Evolutionary conservation across 768 basidiomycete genomes (phyloP).

Genomic region (Porpolomopsis calyptriformis): DNA sequence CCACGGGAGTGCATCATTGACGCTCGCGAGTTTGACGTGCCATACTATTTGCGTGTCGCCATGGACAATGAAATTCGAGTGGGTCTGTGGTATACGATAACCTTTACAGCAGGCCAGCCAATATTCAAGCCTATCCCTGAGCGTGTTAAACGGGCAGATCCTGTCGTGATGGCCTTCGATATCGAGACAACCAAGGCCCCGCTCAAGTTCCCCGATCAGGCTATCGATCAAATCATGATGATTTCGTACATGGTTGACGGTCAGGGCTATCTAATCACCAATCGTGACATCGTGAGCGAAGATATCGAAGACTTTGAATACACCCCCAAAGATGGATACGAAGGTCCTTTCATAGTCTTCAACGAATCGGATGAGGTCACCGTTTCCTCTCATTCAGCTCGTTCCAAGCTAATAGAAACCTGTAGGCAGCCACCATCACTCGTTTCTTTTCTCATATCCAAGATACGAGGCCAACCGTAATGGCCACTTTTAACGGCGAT

Average conservation of each 20-base stretch:
- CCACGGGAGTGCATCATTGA: constrained; percentile 92
- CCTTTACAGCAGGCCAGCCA: constrained; percentile 74
- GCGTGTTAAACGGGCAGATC: constrained; percentile 95
- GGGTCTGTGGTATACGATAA: constrained; percentile 93
- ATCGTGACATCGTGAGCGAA: constrained; percentile 92
- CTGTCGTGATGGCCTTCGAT: constrained; percentile 97
- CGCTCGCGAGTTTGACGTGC: constrained; percentile 91
- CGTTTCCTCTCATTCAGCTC: background rate
- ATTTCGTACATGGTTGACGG: constrained; percentile 99
- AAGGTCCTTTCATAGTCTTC: constrained; percentile 91
- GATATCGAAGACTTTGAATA: constrained; percentile 99
- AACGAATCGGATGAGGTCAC: constrained; percentile 87
- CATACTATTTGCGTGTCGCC: constrained; percentile 96
- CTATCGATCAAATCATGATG: constrained; percentile 99
- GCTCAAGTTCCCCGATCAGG: constrained; percentile 96
- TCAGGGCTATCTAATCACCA: constrained; percentile 94
- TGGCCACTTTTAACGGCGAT: constrained; percentile 98
- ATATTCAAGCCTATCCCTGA: constrained; percentile 60
- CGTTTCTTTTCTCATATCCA: constrained; percentile 93
- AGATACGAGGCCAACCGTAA: constrained; percentile 89
- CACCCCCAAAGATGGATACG: constrained; percentile 95
- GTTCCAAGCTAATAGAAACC: constrained; percentile 2
- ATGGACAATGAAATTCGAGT: constrained; percentile 98
- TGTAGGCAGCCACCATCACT: constrained; percentile 65
- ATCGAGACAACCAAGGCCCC: constrained; percentile 99